phyloP scores from a whole-genome alignment of 2,329 filamentous ascomycete genomes.

The Botrytis medusae region DNA sequence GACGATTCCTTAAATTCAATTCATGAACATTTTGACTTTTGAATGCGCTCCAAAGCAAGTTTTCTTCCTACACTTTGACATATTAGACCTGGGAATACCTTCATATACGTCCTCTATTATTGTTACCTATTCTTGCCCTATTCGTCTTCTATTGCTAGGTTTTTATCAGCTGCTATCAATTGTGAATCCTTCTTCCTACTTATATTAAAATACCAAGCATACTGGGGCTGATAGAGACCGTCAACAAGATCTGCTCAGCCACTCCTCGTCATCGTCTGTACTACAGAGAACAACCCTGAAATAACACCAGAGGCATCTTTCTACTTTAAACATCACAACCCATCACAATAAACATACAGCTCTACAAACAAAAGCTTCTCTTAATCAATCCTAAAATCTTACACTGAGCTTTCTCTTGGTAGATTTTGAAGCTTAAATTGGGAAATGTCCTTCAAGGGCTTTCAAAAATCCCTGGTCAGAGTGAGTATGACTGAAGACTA shows the following conservation, averaged over 20 bases:
- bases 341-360: conserved; percentile 1
- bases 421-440: conserved; percentile 17
- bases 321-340: not conserved
- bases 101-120: not conserved
- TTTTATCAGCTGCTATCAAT: not conserved
- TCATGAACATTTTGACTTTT: not conserved
- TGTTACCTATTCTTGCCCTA: not conserved
- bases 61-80: not conserved
- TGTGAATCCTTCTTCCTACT: not conserved
- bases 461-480: conserved; percentile 84
- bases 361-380: not conserved
- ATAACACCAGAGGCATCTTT: conserved; percentile 12
- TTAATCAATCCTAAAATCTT: not conserved
- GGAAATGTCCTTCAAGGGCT: conserved; percentile 93
- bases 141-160: not conserved
- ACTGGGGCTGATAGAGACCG: conserved; percentile 17
- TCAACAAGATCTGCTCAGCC: conserved; percentile 30
- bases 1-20: conserved; percentile 14
- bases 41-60: conserved; percentile 14
- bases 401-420: not conserved
- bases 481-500: conserved; percentile 52
- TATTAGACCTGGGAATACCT: conserved; percentile 8
- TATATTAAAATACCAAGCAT: conserved; percentile 16
- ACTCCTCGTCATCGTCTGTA: conserved; percentile 36
- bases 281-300: conserved; percentile 18